Evolutionary conservation across 345 rosid species (phyloP).

Genomic region (Bruguiera gymnorhiza): DNA sequence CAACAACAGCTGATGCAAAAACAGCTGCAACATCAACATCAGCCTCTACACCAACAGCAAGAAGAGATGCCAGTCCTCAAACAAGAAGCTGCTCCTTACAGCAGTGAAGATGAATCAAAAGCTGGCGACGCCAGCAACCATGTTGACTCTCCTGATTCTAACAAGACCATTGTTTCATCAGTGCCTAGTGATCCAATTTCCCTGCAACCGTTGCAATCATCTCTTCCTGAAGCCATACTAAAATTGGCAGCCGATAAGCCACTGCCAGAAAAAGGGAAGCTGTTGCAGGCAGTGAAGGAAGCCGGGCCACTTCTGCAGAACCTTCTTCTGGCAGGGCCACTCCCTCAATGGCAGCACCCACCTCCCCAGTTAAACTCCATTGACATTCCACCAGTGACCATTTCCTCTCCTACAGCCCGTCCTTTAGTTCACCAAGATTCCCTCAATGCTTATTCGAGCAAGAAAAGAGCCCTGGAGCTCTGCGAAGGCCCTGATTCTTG

Average conservation of each 20-base stretch:
- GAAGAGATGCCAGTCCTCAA: slow-evolving; percentile 8
- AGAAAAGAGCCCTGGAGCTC: slow-evolving; percentile 36
- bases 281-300: slow-evolving; percentile 62
- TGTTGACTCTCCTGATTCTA: slow-evolving; percentile 18
- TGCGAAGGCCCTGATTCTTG: slow-evolving; percentile 28
- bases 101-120: slow-evolving; percentile 41
- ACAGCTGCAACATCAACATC: slow-evolving; percentile 11
- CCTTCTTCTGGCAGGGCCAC: slow-evolving; percentile 67
- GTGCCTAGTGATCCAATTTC: slow-evolving; percentile 9
- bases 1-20: slow-evolving; percentile 26
- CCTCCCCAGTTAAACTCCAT: slow-evolving; percentile 59
- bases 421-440: slow-evolving; percentile 28
- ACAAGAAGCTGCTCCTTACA: slow-evolving; percentile 24
- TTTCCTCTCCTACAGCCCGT: slow-evolving; percentile 34
- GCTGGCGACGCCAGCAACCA: slow-evolving; percentile 13
- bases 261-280: slow-evolving; percentile 63
- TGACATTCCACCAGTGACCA: slow-evolving; percentile 61
- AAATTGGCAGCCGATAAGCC: slow-evolving; percentile 39
- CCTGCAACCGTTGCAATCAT: not conserved
- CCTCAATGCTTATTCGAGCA: slow-evolving; percentile 26
- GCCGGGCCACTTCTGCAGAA: slow-evolving; percentile 70
- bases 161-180: slow-evolving; percentile 11
- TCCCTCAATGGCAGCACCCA: slow-evolving; percentile 79
- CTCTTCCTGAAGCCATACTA: slow-evolving; percentile 17
- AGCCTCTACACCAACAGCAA: slow-evolving; percentile 10